phyloP scores from a whole-genome alignment of 2,329 filamentous ascomycete genomes.

The Fusarium nematophilum region DNA sequence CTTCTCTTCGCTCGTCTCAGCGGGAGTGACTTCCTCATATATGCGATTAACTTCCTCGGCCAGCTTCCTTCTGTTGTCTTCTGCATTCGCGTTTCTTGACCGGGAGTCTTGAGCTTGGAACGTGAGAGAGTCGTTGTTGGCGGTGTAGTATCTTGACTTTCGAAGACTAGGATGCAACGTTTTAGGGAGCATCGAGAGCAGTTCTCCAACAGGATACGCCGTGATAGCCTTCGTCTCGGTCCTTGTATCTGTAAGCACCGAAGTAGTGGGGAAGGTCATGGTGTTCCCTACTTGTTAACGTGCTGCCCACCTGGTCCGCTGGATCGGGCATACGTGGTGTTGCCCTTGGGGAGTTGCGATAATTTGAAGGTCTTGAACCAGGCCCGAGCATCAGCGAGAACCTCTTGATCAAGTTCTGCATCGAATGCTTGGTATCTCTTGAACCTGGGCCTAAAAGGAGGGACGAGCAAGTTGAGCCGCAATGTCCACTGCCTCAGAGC shows the following conservation, averaged over 20 bases:
- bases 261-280: slow-evolving; percentile 50
- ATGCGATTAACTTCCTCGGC: slow-evolving; percentile 60
- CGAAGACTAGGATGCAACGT: slow-evolving; percentile 60
- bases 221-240: slow-evolving; percentile 71
- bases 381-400: slow-evolving; percentile 61
- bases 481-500: not conserved
- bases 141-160: slow-evolving; percentile 66
- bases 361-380: slow-evolving; percentile 62
- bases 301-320: slow-evolving; percentile 72
- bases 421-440: slow-evolving; percentile 62
- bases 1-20: slow-evolving; percentile 58
- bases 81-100: slow-evolving; percentile 62
- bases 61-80: slow-evolving; percentile 64
- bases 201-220: slow-evolving; percentile 60
- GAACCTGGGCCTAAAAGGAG: slow-evolving; percentile 31
- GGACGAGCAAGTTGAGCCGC: not conserved
- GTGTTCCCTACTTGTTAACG: slow-evolving; percentile 66
- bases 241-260: slow-evolving; percentile 59
- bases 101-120: slow-evolving; percentile 67
- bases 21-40: slow-evolving; percentile 59
- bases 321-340: slow-evolving; percentile 66
- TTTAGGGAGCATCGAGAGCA: slow-evolving; percentile 59
- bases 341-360: slow-evolving; percentile 60
- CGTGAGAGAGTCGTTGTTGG: slow-evolving; percentile 62
- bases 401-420: slow-evolving; percentile 60